Percentiles rank a stretch among this genome's conserved stretches.
Conservation (phyloP, 1,139 yeast species). For the Geotrichum carabidarum region DNA sequence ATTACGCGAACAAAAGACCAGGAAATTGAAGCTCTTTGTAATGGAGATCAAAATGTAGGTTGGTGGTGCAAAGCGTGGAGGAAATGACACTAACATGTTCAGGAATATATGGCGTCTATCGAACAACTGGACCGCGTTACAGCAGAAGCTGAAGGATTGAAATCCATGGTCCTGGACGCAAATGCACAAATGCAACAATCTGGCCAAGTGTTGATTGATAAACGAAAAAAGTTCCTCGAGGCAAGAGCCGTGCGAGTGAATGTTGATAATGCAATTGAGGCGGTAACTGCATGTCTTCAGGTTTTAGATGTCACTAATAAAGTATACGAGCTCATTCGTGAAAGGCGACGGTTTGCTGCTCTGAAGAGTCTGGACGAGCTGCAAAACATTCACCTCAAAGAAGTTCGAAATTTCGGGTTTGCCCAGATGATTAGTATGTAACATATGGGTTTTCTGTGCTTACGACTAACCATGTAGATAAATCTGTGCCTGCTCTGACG, state of each 20-base stretch:
- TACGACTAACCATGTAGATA: slow-evolving; percentile 31
- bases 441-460: not conserved
- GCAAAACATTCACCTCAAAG: slow-evolving; percentile 58
- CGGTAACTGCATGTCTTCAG: slow-evolving; percentile 56
- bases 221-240: slow-evolving; percentile 31
- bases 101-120: slow-evolving; percentile 46
- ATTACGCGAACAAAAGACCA: slow-evolving; percentile 58
- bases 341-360: slow-evolving; percentile 77
- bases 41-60: slow-evolving; percentile 54
- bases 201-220: slow-evolving; percentile 17
- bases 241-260: slow-evolving; percentile 32
- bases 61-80: not conserved
- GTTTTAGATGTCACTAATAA: slow-evolving; percentile 82
- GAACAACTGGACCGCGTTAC: slow-evolving; percentile 56
- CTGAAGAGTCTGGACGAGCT: slow-evolving; percentile 76
- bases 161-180: slow-evolving; percentile 49
- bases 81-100: not conserved
- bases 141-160: slow-evolving; percentile 49
- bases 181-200: slow-evolving; percentile 42
- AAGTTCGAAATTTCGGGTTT: slow-evolving; percentile 70
- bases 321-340: slow-evolving; percentile 73
- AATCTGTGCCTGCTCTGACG: slow-evolving; percentile 73
- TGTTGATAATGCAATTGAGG: slow-evolving; percentile 36
- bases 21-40: slow-evolving; percentile 58
- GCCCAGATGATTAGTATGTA: slow-evolving; percentile 43